Percentiles rank a stretch among this genome's conserved stretches.
Evolutionary conservation across 495 filamentous ascomycete genomes (phyloP).

Genomic region (Aspergillus sclerotioniger): DNA sequence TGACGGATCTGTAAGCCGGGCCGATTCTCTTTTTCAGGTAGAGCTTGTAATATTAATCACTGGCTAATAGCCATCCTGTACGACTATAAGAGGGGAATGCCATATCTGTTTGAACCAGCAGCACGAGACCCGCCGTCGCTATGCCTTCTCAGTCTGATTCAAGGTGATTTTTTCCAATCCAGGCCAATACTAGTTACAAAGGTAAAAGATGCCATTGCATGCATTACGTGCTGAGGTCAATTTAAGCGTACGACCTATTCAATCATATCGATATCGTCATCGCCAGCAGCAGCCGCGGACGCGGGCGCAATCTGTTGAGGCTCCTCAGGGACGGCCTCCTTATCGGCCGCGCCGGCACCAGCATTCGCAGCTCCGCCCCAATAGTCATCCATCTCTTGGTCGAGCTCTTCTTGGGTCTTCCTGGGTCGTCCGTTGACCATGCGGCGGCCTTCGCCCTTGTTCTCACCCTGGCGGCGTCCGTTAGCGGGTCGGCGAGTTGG

Average conservation of each 20-base stretch:
- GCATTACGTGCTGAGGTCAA: no score
- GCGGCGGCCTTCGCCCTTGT: slow-evolving; percentile 38
- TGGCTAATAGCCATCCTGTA: no score
- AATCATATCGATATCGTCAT: slow-evolving; percentile 60
- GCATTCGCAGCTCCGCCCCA: slow-evolving; percentile 56
- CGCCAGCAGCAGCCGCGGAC: slow-evolving; percentile 37
- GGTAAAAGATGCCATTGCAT: background rate
- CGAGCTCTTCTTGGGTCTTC: slow-evolving; percentile 90
- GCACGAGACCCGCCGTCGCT: background rate
- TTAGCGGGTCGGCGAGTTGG: slow-evolving; percentile 37
- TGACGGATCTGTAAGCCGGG: no score
- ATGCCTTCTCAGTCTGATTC: slow-evolving; percentile 5
- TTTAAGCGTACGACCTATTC: slow-evolving; percentile 26
- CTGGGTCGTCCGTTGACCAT: slow-evolving; percentile 59
- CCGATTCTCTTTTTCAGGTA: no score
- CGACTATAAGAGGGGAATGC: background rate
- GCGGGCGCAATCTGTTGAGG: slow-evolving; percentile 21
- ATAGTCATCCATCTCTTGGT: slow-evolving; percentile 96
- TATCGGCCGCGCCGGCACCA: slow-evolving; percentile 28
- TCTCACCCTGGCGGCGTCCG: slow-evolving; percentile 48
- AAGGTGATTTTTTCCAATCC: background rate
- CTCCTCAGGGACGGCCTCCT: slow-evolving; percentile 21
- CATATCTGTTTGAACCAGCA: background rate
- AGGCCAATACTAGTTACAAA: slow-evolving; percentile 12
- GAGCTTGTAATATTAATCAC: no score